phyloP scores from a whole-genome alignment of 2,329 filamentous ascomycete genomes.

The Stachybotrys chlorohalonatus region DNA sequence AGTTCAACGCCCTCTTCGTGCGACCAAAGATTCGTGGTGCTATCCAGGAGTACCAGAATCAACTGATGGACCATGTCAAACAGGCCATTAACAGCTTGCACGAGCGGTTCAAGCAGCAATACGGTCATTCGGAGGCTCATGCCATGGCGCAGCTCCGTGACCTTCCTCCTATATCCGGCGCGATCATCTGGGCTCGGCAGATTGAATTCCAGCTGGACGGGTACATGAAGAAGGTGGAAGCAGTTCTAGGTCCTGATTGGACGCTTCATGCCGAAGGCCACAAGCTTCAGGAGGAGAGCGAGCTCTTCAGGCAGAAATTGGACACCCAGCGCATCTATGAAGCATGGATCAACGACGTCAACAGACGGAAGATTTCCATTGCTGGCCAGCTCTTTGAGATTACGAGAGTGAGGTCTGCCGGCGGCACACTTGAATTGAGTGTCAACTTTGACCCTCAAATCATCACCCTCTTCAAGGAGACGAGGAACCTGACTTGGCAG shows the following conservation, averaged over 20 bases:
- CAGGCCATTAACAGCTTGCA: conserved; percentile 88
- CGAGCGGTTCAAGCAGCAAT: conserved; percentile 97
- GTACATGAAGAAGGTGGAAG: conserved; percentile 99
- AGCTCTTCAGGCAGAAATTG: conserved; percentile 90
- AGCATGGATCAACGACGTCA: conserved; percentile 87
- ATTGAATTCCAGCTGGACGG: conserved; percentile 92
- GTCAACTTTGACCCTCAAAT: conserved; percentile 98
- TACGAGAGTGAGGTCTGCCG: conserved; percentile 77
- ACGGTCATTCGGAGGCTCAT: conserved; percentile 94
- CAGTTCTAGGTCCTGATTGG: conserved; percentile 93
- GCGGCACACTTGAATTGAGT: conserved; percentile 76
- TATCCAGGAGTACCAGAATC: conserved; percentile 95
- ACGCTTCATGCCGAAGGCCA: conserved; percentile 89
- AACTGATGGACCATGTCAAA: conserved; percentile 96
- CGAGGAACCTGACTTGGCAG: conserved; percentile 89
- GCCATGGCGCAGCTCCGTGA: conserved; percentile 97
- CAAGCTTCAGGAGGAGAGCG: conserved; percentile 84
- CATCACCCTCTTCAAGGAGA: conserved; percentile 97
- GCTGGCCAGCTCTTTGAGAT: conserved; percentile 89
- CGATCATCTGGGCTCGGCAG: conserved; percentile 95
- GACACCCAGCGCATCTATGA: conserved; percentile 92
- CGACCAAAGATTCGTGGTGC: conserved; percentile 98
- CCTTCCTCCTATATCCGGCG: conserved; percentile 88
- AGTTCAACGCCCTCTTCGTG: conserved; percentile 98
- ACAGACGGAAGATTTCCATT: conserved; percentile 81